phyloP scores from a whole-genome alignment of 192 early-diverging fungal species.

The Coemansia sp. region DNA sequence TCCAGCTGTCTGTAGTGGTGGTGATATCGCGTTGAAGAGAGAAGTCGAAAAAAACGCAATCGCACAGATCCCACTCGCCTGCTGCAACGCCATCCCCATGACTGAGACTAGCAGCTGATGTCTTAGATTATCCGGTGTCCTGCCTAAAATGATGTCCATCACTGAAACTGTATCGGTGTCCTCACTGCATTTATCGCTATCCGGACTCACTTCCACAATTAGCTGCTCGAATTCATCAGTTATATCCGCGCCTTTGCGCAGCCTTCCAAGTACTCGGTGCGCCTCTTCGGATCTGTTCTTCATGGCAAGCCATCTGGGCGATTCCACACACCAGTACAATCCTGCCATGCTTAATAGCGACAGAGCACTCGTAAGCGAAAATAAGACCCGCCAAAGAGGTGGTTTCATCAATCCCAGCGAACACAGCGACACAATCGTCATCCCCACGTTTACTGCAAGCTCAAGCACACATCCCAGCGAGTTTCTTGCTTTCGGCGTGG shows the following conservation, averaged over 20 bases:
- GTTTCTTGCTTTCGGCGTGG: slow-evolving; percentile 66
- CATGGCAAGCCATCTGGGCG: slow-evolving; percentile 67
- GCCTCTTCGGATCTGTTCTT: slow-evolving; percentile 57
- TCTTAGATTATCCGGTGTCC: slow-evolving; percentile 55
- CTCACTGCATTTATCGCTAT: slow-evolving; percentile 27
- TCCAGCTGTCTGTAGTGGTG: slow-evolving; percentile 29
- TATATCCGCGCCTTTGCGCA: slow-evolving; percentile 58
- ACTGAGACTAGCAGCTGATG: slow-evolving; percentile 61
- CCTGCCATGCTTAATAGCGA: slow-evolving; percentile 50
- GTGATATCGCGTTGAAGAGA: slow-evolving; percentile 54
- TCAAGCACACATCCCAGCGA: slow-evolving; percentile 69
- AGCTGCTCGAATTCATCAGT: slow-evolving; percentile 53
- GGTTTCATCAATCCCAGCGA: slow-evolving; percentile 61
- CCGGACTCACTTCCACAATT: slow-evolving; percentile 13
- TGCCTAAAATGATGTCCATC: slow-evolving; percentile 54
- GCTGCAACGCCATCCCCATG: slow-evolving; percentile 67
- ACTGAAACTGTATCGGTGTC: slow-evolving; percentile 24
- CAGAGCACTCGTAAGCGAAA: slow-evolving; percentile 59
- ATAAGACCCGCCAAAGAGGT: slow-evolving; percentile 69
- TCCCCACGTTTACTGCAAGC: slow-evolving; percentile 70
- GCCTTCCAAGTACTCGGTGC: slow-evolving; percentile 41
- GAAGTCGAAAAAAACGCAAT: slow-evolving; percentile 71
- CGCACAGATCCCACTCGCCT: slow-evolving; percentile 76
- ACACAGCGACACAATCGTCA: slow-evolving; percentile 59
- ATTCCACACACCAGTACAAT: slow-evolving; percentile 69